Evolutionary conservation across 106 monocot genomes (phyloP).

Genomic region (Vanilla planifolia): DNA sequence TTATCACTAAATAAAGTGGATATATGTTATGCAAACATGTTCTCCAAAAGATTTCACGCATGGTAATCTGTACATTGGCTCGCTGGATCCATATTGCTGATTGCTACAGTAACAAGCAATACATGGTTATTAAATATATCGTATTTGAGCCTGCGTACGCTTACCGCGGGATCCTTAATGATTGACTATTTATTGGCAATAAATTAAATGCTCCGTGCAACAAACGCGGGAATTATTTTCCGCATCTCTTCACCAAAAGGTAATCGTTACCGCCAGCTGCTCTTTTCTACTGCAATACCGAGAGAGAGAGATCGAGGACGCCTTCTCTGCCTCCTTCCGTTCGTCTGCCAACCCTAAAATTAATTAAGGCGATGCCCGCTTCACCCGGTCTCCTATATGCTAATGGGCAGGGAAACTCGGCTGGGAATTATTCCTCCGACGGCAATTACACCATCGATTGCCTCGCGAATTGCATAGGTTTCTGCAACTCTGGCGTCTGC

Average conservation of each 20-base stretch:
- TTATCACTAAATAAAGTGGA: no score
- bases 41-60: no score
- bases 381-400: not conserved
- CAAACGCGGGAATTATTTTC: not conserved
- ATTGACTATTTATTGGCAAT: no score
- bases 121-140: no score
- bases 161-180: no score
- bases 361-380: constrained; percentile 4
- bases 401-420: not conserved
- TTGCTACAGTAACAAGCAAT: no score
- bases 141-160: no score
- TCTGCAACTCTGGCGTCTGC: constrained; percentile 1
- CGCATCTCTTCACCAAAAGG: not conserved
- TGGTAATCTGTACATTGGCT: no score
- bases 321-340: not conserved
- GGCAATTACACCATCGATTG: constrained; percentile 3
- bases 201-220: no score
- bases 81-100: no score
- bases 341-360: not conserved
- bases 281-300: not conserved
- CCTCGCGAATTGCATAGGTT: constrained; percentile 5
- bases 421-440: not conserved
- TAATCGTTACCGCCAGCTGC: not conserved
- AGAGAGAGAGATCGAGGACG: no score
- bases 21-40: no score